A percentile compares a stretch with the other conserved stretches of the same genome.
phyloP scores from a whole-genome alignment of 768 basidiomycete species.

The Mrakia hoshinonis region DNA sequence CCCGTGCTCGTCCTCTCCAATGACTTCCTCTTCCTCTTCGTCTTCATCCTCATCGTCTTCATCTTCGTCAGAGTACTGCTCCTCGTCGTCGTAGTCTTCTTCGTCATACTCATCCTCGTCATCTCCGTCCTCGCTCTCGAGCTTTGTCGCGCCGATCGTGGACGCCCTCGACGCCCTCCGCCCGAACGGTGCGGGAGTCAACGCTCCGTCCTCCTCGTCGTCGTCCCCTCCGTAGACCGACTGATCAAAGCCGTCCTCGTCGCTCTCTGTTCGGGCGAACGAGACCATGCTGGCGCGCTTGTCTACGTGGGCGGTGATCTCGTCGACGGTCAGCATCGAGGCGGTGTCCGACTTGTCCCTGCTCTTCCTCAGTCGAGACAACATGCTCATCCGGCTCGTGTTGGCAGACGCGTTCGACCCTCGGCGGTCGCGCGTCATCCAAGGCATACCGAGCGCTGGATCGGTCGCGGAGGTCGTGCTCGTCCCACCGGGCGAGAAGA shows the following conservation, averaged over 20 bases:
- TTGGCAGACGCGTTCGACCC: constrained; percentile 33
- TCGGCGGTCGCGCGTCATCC: constrained; percentile 27
- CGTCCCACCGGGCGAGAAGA: constrained; percentile 33
- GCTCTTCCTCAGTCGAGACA: constrained; percentile 50
- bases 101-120: constrained; percentile 39
- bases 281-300: constrained; percentile 47
- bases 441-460: background rate
- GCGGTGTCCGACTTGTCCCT: constrained; percentile 81
- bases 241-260: constrained; percentile 34
- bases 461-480: background rate
- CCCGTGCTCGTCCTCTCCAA: constrained; percentile 46
- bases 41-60: constrained; percentile 30
- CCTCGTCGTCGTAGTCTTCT: constrained; percentile 37
- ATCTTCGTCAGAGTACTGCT: constrained; percentile 42
- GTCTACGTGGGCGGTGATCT: constrained; percentile 93
- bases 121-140: constrained; percentile 44
- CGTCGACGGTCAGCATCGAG: constrained; percentile 88
- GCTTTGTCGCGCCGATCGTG: constrained; percentile 31
- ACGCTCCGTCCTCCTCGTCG: constrained; percentile 29
- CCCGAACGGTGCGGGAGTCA: constrained; percentile 19
- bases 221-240: constrained; percentile 30
- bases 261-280: constrained; percentile 48
- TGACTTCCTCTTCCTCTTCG: constrained; percentile 45
- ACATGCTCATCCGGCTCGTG: constrained; percentile 54
- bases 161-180: constrained; percentile 33